Percentiles rank a stretch among this genome's conserved stretches.
Conservation (phyloP, 2,329 filamentous ascomycete genomes). For the Chaetothyriales sp. region DNA sequence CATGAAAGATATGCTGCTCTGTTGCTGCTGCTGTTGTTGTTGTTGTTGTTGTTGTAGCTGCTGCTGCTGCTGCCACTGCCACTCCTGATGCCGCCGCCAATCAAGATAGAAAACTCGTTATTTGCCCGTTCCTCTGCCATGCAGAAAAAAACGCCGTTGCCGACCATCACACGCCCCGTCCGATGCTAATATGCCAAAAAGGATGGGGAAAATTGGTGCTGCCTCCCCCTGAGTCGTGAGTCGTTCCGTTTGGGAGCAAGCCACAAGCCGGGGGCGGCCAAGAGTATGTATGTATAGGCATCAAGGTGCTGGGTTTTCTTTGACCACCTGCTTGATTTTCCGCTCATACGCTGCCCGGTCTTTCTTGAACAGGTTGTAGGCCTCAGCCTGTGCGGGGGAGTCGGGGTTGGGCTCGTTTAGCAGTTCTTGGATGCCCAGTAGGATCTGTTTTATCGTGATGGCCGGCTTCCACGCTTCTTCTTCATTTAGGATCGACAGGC, state of each 20-base stretch:
- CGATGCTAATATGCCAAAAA: neutral
- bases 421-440: slow-evolving; percentile 88
- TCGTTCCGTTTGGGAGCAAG: neutral
- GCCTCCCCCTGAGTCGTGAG: neutral
- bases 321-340: slow-evolving; percentile 71
- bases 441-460: slow-evolving; percentile 95
- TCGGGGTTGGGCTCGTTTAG: slow-evolving; percentile 95
- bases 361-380: slow-evolving; percentile 92
- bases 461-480: slow-evolving; percentile 98
- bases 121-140: neutral
- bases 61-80: too few relatives aligned
- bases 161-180: neutral
- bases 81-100: neutral
- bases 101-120: neutral
- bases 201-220: neutral
- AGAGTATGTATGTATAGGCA: too few relatives aligned
- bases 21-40: too few relatives aligned
- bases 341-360: slow-evolving; percentile 76
- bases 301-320: slow-evolving; percentile 60
- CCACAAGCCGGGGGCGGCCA: too few relatives aligned
- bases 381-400: slow-evolving; percentile 89
- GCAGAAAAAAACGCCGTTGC: neutral
- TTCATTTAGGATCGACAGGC: slow-evolving; percentile 91
- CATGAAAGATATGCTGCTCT: neutral
- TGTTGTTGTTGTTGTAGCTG: too few relatives aligned